Percentiles rank a stretch among this genome's conserved stretches.
phyloP scores from a whole-genome alignment of 768 basidiomycete species.

The Termitomyces sp. region DNA sequence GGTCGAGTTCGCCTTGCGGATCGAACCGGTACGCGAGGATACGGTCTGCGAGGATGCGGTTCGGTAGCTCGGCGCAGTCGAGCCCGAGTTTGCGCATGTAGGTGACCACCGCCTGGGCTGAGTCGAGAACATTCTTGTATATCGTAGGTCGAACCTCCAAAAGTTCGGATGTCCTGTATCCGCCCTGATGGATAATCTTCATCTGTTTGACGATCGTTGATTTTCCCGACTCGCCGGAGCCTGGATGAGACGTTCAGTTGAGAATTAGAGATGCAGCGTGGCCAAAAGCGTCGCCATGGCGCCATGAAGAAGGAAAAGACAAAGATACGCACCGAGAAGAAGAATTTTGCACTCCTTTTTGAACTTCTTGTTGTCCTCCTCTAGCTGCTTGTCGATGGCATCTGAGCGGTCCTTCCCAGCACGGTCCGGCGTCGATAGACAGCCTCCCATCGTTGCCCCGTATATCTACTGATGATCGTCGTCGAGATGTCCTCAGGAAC shows the following conservation, averaged over 20 bases:
- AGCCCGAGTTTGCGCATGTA: constrained; percentile 79
- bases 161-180: constrained; percentile 71
- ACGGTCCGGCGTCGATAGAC: constrained; percentile 58
- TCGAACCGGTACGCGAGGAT: constrained; percentile 62
- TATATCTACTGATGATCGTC: neutral
- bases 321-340: constrained; percentile 64
- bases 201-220: constrained; percentile 94
- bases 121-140: constrained; percentile 77
- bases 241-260: constrained; percentile 54
- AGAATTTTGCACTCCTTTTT: constrained; percentile 93
- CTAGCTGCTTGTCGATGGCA: constrained; percentile 78
- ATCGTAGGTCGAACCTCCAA: constrained; percentile 67
- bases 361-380: constrained; percentile 81
- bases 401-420: constrained; percentile 63
- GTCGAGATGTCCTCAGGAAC: neutral
- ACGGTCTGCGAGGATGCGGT: constrained; percentile 61
- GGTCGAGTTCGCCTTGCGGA: constrained; percentile 35
- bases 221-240: constrained; percentile 95
- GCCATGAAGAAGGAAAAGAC: neutral
- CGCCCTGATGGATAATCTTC: constrained; percentile 90
- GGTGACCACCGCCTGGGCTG: constrained; percentile 73
- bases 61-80: constrained; percentile 59
- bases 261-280: neutral
- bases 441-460: constrained; percentile 57
- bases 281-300: neutral